These are phyloP conservation scores for Condylostoma magnum DNA, from an alignment of 169 alveolate species.

Conservation along the genomic window DNA sequence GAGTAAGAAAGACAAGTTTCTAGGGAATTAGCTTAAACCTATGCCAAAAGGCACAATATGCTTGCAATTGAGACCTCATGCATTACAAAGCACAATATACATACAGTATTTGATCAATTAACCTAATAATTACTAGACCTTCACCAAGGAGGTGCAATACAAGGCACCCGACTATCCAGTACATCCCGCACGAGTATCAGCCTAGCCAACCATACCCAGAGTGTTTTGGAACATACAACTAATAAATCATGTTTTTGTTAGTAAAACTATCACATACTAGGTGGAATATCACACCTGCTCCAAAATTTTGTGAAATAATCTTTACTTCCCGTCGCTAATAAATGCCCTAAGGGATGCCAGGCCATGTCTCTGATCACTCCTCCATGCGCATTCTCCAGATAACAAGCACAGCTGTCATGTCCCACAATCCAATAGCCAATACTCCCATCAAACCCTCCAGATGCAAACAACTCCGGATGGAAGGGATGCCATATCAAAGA, in stretches of 20 bases:
- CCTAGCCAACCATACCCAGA: too few species aligned
- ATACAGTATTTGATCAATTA: slow-evolving; percentile 15
- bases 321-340: slow-evolving; percentile 70
- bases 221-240: too few species aligned
- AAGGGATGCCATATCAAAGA: slow-evolving; percentile 75
- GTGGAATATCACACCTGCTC: too few species aligned
- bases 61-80: slow-evolving; percentile 28
- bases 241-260: too few species aligned
- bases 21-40: slow-evolving; percentile 84
- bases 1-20: slow-evolving; percentile 91
- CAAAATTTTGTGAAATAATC: slow-evolving; percentile 62
- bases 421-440: slow-evolving; percentile 66
- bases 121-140: background rate
- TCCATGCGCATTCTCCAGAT: slow-evolving; percentile 43
- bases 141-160: too few species aligned
- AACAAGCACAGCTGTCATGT: slow-evolving; percentile 30
- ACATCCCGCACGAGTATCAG: too few species aligned
- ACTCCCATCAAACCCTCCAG: slow-evolving; percentile 66
- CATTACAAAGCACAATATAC: slow-evolving; percentile 15
- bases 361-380: slow-evolving; percentile 57
- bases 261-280: too few species aligned
- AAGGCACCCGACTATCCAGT: too few species aligned
- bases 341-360: slow-evolving; percentile 71
- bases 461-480: slow-evolving; percentile 64
- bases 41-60: slow-evolving; percentile 21